These are phyloP conservation scores for Wickerhamiella siamensis DNA, from an alignment of 805 yeast species.

Conservation along the genomic window DNA sequence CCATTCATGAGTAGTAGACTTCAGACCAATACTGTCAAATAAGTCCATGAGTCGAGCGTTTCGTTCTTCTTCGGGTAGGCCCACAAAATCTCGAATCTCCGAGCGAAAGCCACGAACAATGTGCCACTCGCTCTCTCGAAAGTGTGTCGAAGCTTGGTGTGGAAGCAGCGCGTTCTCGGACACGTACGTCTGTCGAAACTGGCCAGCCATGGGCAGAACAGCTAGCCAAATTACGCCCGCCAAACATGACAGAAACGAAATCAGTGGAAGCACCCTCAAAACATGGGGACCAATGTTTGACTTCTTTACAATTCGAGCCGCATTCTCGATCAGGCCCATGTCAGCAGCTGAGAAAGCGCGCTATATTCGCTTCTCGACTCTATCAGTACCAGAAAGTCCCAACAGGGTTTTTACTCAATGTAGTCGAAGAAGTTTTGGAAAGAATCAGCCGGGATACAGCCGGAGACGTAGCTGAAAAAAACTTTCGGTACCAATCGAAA, in stretches of 20 bases:
- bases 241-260: conserved; percentile 20
- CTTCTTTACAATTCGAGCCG: conserved; percentile 19
- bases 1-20: conserved; percentile 37
- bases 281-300: conserved; percentile 20
- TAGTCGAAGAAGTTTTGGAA: too few species aligned
- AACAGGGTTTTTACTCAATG: too few species aligned
- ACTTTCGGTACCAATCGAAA: too few species aligned
- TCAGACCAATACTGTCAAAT: conserved; percentile 61
- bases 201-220: conserved; percentile 63
- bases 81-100: conserved; percentile 32
- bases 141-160: conserved; percentile 83
- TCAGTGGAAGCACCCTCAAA: conserved; percentile 17
- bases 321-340: conserved; percentile 27
- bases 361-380: too few species aligned
- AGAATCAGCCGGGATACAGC: too few species aligned
- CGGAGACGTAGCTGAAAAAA: too few species aligned
- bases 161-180: conserved; percentile 97
- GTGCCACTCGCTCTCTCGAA: conserved; percentile 91
- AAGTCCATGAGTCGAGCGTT: conserved; percentile 34
- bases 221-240: conserved; percentile 43
- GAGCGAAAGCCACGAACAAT: conserved; percentile 70
- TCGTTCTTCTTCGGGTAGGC: conserved; percentile 22
- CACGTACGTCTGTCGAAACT: conserved; percentile 68
- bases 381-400: too few species aligned
- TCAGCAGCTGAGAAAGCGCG: neutral